These are phyloP conservation scores for Starmerella stellata DNA, from an alignment of 805 yeast species.

Conservation along the genomic window DNA sequence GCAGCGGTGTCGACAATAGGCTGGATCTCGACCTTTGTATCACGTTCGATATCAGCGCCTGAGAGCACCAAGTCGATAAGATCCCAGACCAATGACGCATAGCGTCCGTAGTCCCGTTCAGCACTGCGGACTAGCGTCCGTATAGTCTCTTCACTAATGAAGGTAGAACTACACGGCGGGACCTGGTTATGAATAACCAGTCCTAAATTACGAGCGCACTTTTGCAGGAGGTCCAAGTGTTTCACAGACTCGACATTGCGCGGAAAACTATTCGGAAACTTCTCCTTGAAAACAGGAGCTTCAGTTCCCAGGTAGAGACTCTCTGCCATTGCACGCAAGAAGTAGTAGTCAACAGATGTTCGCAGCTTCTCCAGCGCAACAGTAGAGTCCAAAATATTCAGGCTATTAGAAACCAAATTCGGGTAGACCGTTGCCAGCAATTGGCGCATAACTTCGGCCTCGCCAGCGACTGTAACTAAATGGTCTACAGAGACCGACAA, in stretches of 20 bases:
- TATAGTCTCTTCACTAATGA: background rate
- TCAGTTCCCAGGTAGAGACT: slow-evolving; percentile 4
- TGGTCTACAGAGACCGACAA: slow-evolving; percentile 5
- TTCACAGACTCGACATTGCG: background rate
- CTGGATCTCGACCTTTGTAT: background rate
- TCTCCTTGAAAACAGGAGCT: slow-evolving; percentile 1
- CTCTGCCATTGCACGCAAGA: slow-evolving; percentile 17
- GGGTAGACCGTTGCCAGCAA: slow-evolving; percentile 16
- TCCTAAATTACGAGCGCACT: background rate
- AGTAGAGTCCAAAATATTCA: slow-evolving; percentile 10
- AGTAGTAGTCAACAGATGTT: slow-evolving; percentile 20
- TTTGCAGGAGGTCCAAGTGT: background rate
- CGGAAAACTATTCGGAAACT: background rate
- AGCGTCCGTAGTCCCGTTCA: background rate
- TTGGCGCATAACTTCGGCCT: slow-evolving; percentile 22
- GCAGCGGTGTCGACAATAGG: background rate
- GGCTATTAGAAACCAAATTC: slow-evolving; percentile 3
- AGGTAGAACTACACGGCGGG: background rate
- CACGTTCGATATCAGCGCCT: background rate
- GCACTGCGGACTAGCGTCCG: background rate
- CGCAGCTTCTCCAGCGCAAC: slow-evolving; percentile 21
- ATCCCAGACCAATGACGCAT: background rate
- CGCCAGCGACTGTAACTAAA: slow-evolving; percentile 17
- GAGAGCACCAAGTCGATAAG: background rate
- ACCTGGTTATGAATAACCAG: background rate